Base-by-base conservation (phyloP, 108 stramenopile species). In the Parietichytrium sp. region DNA sequence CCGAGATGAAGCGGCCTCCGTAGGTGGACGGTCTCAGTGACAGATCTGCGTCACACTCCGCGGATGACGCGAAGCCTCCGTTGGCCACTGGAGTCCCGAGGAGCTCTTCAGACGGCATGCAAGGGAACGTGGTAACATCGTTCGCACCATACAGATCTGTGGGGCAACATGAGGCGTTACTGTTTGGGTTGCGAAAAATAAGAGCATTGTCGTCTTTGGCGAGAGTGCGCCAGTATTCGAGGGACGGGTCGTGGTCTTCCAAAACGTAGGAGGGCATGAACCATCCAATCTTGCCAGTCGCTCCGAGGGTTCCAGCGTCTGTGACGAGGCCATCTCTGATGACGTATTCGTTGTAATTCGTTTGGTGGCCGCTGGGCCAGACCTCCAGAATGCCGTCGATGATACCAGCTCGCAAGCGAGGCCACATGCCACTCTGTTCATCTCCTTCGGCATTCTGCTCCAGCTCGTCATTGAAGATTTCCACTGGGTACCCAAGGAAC, bases 401-500 rank as follows among this genome's bases (percentile, higher is more conserved):
- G 6, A 45, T 42, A 13, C 61, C 42, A 20, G 4, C 20, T 0
- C 16, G 6, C 61, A 72, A 45, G 42, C 6, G 38, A 2, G 38
- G 10, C 61, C 29, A 33, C 7, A n/a, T n/a, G n/a, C 8, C 42
- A 38, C 38, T 27, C 0, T 7, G 10, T 38, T 7, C 20, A 0
- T 23, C 23, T 1, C n/a, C 0, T 20, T n/a, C 25, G 42, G 23
- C 42, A 18, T 36, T 6, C 3, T n/a, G 6, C 36, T 31, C 61
- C 4, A 15, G 6, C 33, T 31, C 13, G 3, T 72, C 61, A 33
- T 16, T 18, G 16, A n/a, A 45, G 42, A 72, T 72, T n/a, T 72
- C 61, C 3, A 72, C 61, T n/a, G 61, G 61, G 3, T 72, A 72
- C 61, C 61, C 61, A 42, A 72, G 61, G 42, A 72, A 72, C 42